phyloP scores from a whole-genome alignment of 2,329 filamentous ascomycete species.

The Fusarium virguliforme region DNA sequence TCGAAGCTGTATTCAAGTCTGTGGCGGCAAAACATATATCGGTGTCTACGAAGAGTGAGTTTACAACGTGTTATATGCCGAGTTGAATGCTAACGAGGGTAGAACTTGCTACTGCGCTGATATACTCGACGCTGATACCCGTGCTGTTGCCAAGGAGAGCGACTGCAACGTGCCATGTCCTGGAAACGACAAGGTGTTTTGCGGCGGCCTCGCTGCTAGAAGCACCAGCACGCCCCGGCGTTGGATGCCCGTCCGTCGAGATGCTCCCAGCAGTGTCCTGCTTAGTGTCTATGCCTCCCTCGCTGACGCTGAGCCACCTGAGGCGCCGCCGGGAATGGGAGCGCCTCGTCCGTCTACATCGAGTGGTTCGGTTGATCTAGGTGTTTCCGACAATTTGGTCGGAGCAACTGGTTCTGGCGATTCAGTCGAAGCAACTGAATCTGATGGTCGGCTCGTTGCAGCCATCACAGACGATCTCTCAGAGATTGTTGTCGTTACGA shows the following conservation, averaged over 20 bases:
- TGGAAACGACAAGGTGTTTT: conserved; percentile 59
- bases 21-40: conserved; percentile 57
- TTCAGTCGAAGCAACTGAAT: background rate
- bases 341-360: conserved; percentile 14
- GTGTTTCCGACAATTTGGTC: background rate
- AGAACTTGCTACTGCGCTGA: conserved; percentile 65
- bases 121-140: conserved; percentile 59
- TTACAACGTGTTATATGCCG: background rate
- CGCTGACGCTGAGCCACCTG: conserved; percentile 47
- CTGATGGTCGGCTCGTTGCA: background rate
- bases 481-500: background rate
- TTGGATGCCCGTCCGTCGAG: conserved; percentile 45
- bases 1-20: conserved; percentile 58
- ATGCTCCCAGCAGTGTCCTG: conserved; percentile 54
- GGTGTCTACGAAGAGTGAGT: conserved; percentile 56
- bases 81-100: conserved; percentile 6
- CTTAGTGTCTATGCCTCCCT: conserved; percentile 63
- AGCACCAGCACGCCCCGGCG: conserved; percentile 24
- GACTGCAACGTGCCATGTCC: conserved; percentile 61
- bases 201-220: conserved; percentile 58
- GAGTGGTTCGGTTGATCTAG: background rate
- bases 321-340: conserved; percentile 57
- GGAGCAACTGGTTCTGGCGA: background rate
- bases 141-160: conserved; percentile 48
- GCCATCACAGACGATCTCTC: background rate